These are phyloP conservation scores for Penicillium sp. DNA, from an alignment of 2,329 filamentous ascomycete genomes.

Conservation along the genomic window DNA sequence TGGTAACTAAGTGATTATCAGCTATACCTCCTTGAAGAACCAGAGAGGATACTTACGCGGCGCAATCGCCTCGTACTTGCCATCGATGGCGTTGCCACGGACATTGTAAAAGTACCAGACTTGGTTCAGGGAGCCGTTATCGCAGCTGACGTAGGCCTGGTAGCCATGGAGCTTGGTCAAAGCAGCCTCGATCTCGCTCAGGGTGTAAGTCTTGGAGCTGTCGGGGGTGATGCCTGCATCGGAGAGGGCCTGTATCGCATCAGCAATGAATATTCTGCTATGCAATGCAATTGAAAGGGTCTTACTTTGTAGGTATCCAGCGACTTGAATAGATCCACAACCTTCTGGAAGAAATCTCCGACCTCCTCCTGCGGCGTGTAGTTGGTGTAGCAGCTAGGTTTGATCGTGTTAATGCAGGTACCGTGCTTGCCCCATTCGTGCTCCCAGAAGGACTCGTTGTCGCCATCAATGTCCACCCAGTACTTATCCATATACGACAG, in stretches of 20 bases:
- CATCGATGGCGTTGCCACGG: constrained; percentile 54
- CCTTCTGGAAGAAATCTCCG: constrained; percentile 53
- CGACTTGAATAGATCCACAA: constrained; percentile 52
- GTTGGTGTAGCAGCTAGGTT: constrained; percentile 58
- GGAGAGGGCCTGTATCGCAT: constrained; percentile 43
- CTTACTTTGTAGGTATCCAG: constrained; percentile 51
- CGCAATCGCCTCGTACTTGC: constrained; percentile 55
- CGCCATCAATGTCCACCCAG: constrained; percentile 54
- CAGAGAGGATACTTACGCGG: constrained; percentile 35
- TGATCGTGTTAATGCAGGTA: constrained; percentile 65
- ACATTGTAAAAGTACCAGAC: constrained; percentile 53
- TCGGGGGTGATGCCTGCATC: constrained; percentile 53
- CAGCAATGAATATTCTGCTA: neutral
- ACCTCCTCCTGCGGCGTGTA: constrained; percentile 54
- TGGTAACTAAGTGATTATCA: constrained; percentile 18
- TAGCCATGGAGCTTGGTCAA: constrained; percentile 46
- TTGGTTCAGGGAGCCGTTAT: constrained; percentile 47
- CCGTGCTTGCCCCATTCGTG: constrained; percentile 68
- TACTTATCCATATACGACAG: constrained; percentile 56
- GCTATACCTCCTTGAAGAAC: neutral
- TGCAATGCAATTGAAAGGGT: neutral
- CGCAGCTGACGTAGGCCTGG: constrained; percentile 50
- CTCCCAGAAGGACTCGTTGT: constrained; percentile 59
- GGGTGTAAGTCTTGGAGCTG: constrained; percentile 47
- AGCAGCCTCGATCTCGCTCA: constrained; percentile 48